phyloP scores from a whole-genome alignment of 176 grass and related monocot species.

The Aegilops sharonensis region DNA sequence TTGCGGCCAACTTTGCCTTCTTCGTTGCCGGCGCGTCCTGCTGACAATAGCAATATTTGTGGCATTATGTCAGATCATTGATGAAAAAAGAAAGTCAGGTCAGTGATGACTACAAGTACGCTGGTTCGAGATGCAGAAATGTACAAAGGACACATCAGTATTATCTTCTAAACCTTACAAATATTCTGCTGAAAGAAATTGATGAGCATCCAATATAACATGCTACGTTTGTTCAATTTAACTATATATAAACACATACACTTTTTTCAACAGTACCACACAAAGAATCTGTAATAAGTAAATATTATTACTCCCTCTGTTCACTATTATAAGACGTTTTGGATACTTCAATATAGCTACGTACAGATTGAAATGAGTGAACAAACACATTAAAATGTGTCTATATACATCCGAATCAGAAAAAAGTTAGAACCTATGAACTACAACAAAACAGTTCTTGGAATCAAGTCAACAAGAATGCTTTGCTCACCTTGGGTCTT shows the following conservation, averaged over 20 bases:
- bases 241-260: not conserved
- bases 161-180: not conserved
- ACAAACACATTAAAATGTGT: no score
- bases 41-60: constrained; percentile 18
- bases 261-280: not conserved
- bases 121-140: not conserved
- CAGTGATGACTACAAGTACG: not conserved
- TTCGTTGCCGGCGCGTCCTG: constrained; percentile 32
- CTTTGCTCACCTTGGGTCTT: constrained; percentile 43
- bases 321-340: no score
- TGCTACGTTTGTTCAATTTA: no score
- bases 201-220: not conserved
- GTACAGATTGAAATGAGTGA: no score
- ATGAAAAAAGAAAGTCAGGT: not conserved
- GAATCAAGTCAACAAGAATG: not conserved
- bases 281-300: not conserved
- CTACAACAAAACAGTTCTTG: not conserved
- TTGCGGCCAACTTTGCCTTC: constrained; percentile 53
- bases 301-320: no score
- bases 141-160: not conserved
- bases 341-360: no score
- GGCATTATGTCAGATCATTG: not conserved
- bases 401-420: no score
- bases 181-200: not conserved
- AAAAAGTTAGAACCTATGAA: not conserved